phyloP scores from a whole-genome alignment of 2,329 filamentous ascomycete species.

The Colletotrichum eremochloae region DNA sequence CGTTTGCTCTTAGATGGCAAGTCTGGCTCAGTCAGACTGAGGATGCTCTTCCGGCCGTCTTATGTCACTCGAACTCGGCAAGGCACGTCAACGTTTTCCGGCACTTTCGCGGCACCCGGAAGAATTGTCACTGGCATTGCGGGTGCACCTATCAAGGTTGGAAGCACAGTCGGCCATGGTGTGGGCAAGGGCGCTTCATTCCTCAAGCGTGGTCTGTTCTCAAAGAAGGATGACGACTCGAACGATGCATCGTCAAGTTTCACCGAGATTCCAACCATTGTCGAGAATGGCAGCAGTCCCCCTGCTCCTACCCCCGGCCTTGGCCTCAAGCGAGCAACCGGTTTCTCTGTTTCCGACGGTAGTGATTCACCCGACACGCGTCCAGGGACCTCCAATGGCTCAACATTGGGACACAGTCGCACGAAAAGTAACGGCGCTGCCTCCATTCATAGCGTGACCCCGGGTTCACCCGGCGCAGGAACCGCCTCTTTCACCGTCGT shows the following conservation, averaged over 20 bases:
- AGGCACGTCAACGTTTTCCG: slow-evolving; percentile 92
- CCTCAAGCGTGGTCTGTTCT: slow-evolving; percentile 85
- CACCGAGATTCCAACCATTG: slow-evolving; percentile 54
- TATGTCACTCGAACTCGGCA: slow-evolving; percentile 90
- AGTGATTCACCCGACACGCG: slow-evolving; percentile 45
- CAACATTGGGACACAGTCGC: slow-evolving; percentile 58
- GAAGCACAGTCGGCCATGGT: slow-evolving; percentile 77
- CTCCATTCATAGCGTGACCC: slow-evolving; percentile 75
- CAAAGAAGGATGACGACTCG: slow-evolving; percentile 73
- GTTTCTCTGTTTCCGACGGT: slow-evolving; percentile 47
- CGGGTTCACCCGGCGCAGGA: slow-evolving; percentile 74
- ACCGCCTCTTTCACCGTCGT: slow-evolving; percentile 85
- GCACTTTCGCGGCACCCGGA: slow-evolving; percentile 87
- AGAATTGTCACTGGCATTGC: slow-evolving; percentile 86
- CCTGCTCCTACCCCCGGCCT: slow-evolving; percentile 46
- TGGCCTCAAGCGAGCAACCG: slow-evolving; percentile 58
- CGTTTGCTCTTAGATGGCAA: slow-evolving; percentile 86
- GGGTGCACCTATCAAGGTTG: slow-evolving; percentile 94
- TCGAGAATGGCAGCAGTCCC: slow-evolving; percentile 58
- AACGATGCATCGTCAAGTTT: slow-evolving; percentile 57
- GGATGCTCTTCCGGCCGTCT: slow-evolving; percentile 91
- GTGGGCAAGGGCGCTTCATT: slow-evolving; percentile 93
- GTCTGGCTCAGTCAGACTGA: slow-evolving; percentile 84
- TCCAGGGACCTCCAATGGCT: slow-evolving; percentile 53
- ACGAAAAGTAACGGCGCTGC: slow-evolving; percentile 73